Evolutionary conservation across 805 yeast species (phyloP).

Genomic region (Kuraishia floccosa): DNA sequence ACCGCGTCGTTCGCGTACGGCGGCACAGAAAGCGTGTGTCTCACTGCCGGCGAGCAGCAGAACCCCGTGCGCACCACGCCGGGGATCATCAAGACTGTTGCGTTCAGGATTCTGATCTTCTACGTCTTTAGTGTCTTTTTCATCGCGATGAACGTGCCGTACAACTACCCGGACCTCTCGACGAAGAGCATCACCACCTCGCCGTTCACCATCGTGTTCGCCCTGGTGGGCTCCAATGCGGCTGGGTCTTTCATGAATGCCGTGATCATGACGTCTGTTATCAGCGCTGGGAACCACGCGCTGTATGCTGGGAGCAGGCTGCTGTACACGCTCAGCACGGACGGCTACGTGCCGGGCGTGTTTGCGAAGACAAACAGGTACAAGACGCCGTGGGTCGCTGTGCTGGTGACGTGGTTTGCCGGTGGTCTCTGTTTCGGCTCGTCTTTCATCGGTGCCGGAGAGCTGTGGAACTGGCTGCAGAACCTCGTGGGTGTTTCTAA

Average conservation of each 20-base stretch:
- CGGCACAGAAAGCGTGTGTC: constrained; percentile 47
- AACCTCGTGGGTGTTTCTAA: constrained; percentile 41
- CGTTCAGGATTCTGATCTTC: constrained; percentile 41
- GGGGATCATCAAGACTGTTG: constrained; percentile 41
- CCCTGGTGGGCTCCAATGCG: constrained; percentile 34
- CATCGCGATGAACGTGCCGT: constrained; percentile 50
- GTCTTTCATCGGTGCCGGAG: constrained; percentile 41
- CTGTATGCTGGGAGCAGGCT: constrained; percentile 36
- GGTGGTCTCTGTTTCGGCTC: constrained; percentile 54
- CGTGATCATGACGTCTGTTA: constrained; percentile 40
- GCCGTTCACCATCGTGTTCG: constrained; percentile 58
- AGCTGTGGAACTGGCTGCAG: constrained; percentile 43
- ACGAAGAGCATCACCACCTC: constrained; percentile 46
- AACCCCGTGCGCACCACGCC: constrained; percentile 48
- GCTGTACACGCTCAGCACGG: constrained; percentile 34
- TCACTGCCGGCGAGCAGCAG: constrained; percentile 47
- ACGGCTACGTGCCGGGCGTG: constrained; percentile 32
- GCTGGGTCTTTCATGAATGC: constrained; percentile 55
- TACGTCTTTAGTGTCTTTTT: constrained; percentile 38
- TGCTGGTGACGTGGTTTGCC: constrained; percentile 34
- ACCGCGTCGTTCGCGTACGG: constrained; percentile 52
- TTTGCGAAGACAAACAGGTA: constrained; percentile 29
- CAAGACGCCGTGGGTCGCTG: constrained; percentile 38
- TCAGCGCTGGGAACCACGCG: constrained; percentile 51
- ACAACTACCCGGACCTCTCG: constrained; percentile 29